These are phyloP conservation scores for Thielaviopsis ethacetica DNA, from an alignment of 2,329 filamentous ascomycete genomes.

Conservation along the genomic window DNA sequence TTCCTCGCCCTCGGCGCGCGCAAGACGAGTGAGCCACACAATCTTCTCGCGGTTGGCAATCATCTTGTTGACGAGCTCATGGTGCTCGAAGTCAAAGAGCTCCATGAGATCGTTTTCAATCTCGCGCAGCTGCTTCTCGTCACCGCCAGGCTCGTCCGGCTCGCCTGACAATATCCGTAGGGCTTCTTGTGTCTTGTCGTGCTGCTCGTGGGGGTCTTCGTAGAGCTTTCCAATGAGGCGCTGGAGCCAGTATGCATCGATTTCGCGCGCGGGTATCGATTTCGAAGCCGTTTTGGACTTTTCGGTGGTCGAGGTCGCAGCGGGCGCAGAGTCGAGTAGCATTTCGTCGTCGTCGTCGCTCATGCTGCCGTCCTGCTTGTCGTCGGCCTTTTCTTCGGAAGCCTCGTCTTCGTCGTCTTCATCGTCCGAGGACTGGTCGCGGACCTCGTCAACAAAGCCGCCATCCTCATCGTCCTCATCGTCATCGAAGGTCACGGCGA, in stretches of 20 bases:
- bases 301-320: slow-evolving; percentile 18
- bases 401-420: slow-evolving; percentile 52
- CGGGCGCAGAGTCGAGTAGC: slow-evolving; percentile 57
- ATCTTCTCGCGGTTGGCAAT: slow-evolving; percentile 88
- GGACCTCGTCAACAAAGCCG: slow-evolving; percentile 66
- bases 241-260: slow-evolving; percentile 96
- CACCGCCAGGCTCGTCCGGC: slow-evolving; percentile 51
- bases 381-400: slow-evolving; percentile 30
- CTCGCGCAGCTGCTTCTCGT: slow-evolving; percentile 74
- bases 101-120: slow-evolving; percentile 98
- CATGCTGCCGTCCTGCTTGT: slow-evolving; percentile 22
- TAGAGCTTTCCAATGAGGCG: slow-evolving; percentile 80
- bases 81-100: slow-evolving; percentile 91
- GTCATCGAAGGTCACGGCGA: slow-evolving; percentile 92
- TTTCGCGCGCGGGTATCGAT: slow-evolving; percentile 65
- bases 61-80: slow-evolving; percentile 78
- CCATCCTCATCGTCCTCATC: slow-evolving; percentile 73
- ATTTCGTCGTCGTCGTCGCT: slow-evolving; percentile 63
- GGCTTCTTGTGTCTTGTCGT: slow-evolving; percentile 78
- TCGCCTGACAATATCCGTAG: slow-evolving; percentile 68
- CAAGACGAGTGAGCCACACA: slow-evolving; percentile 84
- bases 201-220: slow-evolving; percentile 78
- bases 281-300: slow-evolving; percentile 38
- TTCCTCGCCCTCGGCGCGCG: slow-evolving; percentile 63
- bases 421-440: slow-evolving; percentile 72